Base-by-base conservation (phyloP, 2,329 filamentous ascomycete species). In the Berkeleyomyces rouxiae region DNA sequence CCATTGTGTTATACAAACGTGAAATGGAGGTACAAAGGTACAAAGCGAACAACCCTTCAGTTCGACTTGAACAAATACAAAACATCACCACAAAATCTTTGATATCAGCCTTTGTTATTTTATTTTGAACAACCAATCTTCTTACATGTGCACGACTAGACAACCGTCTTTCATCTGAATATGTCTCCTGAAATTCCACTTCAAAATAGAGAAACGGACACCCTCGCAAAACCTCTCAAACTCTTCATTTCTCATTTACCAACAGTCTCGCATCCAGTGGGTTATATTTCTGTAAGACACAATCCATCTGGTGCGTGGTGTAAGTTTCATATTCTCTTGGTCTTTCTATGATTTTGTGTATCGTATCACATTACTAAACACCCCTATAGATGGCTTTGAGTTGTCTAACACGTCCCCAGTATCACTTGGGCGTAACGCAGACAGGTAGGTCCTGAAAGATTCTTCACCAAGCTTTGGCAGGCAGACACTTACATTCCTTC, bases 341-440 rank as follows among this genome's bases (percentile, higher is more conserved):
- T n/a, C 9, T 4, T 23, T n/a, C 13, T 23, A 9, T 42, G 36
- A 40, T 44, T 43, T 11, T 9, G 5, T 16, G 11, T 23, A 13
- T 31, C 39, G 7, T 59, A 13, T 44, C n/a, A 42, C 6, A 13
- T 23, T 13, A 31, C 37, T 55, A 13, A 55, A 36, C 39, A 39
- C 10, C 51, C 10, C n/a, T 23, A 13, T 55, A 66, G 64, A 61
- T 46, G 62, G 63, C 9, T 57, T 64, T 36, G 62, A 51, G 7
- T 49, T 66, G 7, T 49, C 59, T 37, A 58, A 58, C 31, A 42
- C 11, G 39, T 33, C 36, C 13, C 16, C 51, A 23, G 55, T 66
- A 1, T 57, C 60, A 3, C 53, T 66, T 40, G 64, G 64, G 2
- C 57, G 64, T 49, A 62, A 42, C 7, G 5, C 33, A 11, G 49